Evolutionary conservation across 2,329 filamentous ascomycete species (phyloP).

Genomic region (Fusarium sp.): DNA sequence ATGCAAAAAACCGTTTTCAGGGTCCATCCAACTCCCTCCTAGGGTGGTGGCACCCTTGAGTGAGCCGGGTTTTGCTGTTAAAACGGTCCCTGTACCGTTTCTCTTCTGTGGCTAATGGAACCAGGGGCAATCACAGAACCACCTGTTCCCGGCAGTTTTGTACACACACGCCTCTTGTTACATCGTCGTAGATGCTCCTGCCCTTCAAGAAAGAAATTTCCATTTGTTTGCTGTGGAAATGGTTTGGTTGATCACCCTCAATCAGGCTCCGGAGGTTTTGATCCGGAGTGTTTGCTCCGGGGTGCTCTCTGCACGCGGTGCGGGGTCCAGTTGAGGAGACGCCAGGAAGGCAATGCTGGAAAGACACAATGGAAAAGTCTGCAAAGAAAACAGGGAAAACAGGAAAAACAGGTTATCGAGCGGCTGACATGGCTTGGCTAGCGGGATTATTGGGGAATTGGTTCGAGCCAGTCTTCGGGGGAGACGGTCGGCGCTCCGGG

Average conservation of each 20-base stretch:
- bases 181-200: not conserved
- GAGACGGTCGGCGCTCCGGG: slow-evolving; percentile 24
- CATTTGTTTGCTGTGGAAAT: not conserved
- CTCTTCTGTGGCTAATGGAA: not conserved
- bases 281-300: slow-evolving; percentile 26
- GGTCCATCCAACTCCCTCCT: slow-evolving; percentile 3
- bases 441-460: slow-evolving; percentile 32
- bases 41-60: not conserved
- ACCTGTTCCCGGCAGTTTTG: not conserved
- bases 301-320: not conserved
- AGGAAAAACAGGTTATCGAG: slow-evolving; percentile 13
- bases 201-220: not conserved
- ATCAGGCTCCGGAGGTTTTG: not conserved
- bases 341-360: not conserved
- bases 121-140: not conserved
- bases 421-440: slow-evolving; percentile 21
- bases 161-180: not conserved
- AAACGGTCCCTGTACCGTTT: not conserved
- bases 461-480: slow-evolving; percentile 1
- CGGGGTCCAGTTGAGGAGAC: slow-evolving; percentile 1
- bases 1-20: not conserved
- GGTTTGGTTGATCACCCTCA: not conserved
- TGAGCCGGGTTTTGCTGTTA: not conserved
- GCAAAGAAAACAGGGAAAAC: slow-evolving; percentile 6
- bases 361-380: slow-evolving; percentile 11